Percentiles rank a stretch among this genome's conserved stretches.
These are phyloP conservation scores for Hyphodiscus sp. DNA, from an alignment of 2,329 filamentous ascomycete species.

Conservation along the genomic window DNA sequence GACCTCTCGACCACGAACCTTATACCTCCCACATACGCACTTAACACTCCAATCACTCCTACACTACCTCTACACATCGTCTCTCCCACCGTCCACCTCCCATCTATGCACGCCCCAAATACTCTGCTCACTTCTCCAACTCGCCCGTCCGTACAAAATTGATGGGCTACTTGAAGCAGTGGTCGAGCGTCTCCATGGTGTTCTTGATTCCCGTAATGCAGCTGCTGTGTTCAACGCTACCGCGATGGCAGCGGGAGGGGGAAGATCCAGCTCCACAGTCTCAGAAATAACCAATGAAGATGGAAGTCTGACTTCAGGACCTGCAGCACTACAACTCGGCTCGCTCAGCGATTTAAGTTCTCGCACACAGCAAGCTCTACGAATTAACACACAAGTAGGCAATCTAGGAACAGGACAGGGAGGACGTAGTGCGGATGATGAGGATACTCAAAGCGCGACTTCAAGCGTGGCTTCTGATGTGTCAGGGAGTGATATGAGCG, in stretches of 20 bases:
- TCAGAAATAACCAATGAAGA: conserved; percentile 40
- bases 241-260: conserved; percentile 94
- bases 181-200: conserved; percentile 80
- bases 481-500: conserved; percentile 22
- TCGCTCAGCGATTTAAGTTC: conserved; percentile 14
- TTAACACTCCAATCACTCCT: conserved; percentile 85
- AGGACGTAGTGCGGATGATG: conserved; percentile 30
- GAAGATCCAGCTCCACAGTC: conserved; percentile 66
- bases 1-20: conserved; percentile 66
- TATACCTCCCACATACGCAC: conserved; percentile 90
- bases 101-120: conserved; percentile 89
- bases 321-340: conserved; percentile 15
- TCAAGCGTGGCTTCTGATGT: conserved; percentile 25
- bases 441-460: conserved; percentile 28
- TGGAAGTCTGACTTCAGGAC: conserved; percentile 5
- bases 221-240: conserved; percentile 97
- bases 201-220: conserved; percentile 88
- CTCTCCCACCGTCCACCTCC: conserved; percentile 69
- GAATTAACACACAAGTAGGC: conserved; percentile 44
- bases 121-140: conserved; percentile 87
- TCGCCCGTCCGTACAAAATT: conserved; percentile 86
- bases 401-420: conserved; percentile 25
- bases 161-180: conserved; percentile 90
- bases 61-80: conserved; percentile 89
- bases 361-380: conserved; percentile 31